Evolutionary conservation across 2,329 filamentous ascomycete genomes (phyloP).

Genomic region (Monosporascus sp.): DNA sequence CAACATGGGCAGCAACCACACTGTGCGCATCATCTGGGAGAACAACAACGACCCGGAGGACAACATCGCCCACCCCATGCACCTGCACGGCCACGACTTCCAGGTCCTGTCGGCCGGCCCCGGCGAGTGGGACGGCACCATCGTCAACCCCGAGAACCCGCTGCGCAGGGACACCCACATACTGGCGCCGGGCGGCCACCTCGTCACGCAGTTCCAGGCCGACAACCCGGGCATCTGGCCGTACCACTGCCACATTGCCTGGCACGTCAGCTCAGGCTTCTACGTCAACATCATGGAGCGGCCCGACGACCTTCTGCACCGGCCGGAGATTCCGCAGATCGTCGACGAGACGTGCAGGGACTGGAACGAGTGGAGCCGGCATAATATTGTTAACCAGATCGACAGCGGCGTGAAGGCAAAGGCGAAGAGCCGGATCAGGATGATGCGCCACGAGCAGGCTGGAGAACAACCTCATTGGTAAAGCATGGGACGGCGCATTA

Average conservation of each 20-base stretch:
- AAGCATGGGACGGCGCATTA: too few species aligned
- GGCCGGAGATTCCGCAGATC: too few species aligned
- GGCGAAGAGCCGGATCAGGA: too few species aligned
- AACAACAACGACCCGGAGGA: not conserved
- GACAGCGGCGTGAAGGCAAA: too few species aligned
- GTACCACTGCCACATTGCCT: constrained; percentile 19
- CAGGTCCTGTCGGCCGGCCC: not conserved
- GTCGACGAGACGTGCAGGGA: too few species aligned
- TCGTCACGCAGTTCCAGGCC: constrained; percentile 28
- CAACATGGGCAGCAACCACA: not conserved
- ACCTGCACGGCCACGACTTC: not conserved
- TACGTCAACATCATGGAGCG: not conserved
- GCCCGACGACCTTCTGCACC: too few species aligned
- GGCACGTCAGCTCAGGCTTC: not conserved
- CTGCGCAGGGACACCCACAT: constrained; percentile 32
- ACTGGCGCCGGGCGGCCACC: constrained; percentile 23
- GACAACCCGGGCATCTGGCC: constrained; percentile 30
- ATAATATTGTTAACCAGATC: too few species aligned
- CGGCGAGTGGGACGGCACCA: constrained; percentile 16
- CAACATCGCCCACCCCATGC: not conserved
- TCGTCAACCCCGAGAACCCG: constrained; percentile 26
- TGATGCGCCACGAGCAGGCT: too few species aligned
- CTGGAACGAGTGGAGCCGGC: too few species aligned
- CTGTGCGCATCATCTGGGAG: too few species aligned
- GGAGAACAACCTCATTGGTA: too few species aligned